A percentile compares a stretch with the other conserved stretches of the same genome.
phyloP scores from a whole-genome alignment of 371 early-diverging fungal genomes.

The Mortierella sp. region DNA sequence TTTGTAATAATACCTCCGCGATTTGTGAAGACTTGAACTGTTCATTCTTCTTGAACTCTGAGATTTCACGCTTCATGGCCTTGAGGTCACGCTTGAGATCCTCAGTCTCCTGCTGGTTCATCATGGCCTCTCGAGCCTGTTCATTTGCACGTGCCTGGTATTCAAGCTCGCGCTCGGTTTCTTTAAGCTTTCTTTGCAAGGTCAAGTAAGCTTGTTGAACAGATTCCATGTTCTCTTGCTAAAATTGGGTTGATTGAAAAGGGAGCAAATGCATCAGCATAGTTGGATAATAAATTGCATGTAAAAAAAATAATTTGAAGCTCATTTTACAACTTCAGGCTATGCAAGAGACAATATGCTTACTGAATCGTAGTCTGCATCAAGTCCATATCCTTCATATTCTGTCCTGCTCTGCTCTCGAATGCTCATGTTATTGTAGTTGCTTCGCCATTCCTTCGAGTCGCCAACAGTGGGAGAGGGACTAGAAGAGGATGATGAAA shows the following conservation, averaged over 20 bases:
- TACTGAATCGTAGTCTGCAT: slow-evolving; percentile 34
- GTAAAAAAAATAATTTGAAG: no score
- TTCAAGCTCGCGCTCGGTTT: slow-evolving; percentile 22
- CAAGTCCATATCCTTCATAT: slow-evolving; percentile 38
- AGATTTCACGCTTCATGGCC: slow-evolving; percentile 29
- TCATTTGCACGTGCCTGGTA: slow-evolving; percentile 39
- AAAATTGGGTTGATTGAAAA: background rate
- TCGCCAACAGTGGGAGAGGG: slow-evolving; percentile 9
- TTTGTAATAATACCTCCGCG: slow-evolving; percentile 15
- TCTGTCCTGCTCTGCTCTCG: slow-evolving; percentile 42
- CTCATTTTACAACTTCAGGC: no score
- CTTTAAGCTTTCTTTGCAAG: slow-evolving; percentile 34
- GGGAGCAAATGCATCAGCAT: background rate
- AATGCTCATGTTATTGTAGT: slow-evolving; percentile 35
- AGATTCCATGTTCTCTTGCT: slow-evolving; percentile 24
- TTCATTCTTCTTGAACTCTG: slow-evolving; percentile 27
- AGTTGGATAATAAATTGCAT: background rate
- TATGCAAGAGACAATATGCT: slow-evolving; percentile 1
- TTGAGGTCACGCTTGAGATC: slow-evolving; percentile 34
- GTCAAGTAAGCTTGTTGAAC: slow-evolving; percentile 23
- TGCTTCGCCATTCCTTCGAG: slow-evolving; percentile 28
- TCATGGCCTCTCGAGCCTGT: slow-evolving; percentile 24
- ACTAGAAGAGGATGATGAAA: slow-evolving; percentile 19
- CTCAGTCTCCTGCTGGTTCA: slow-evolving; percentile 38
- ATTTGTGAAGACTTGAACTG: slow-evolving; percentile 38